Evolutionary conservation across 2,329 filamentous ascomycete species (phyloP), one percentile per base, ranked within the genome.

Genomic region (Penicillium sp.): DNA sequence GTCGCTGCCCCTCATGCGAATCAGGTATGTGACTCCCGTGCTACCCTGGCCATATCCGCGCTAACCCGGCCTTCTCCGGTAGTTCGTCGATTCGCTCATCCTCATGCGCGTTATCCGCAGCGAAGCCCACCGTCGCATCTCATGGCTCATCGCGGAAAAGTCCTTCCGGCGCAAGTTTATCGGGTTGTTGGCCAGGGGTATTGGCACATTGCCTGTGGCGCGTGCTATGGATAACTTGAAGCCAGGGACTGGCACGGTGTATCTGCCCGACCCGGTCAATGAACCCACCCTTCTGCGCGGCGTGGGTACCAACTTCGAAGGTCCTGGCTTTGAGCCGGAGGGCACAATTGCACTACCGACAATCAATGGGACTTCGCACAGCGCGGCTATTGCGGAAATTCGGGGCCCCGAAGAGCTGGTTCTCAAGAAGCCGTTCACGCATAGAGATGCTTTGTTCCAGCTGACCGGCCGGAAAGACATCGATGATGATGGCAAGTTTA

Each of bases 1-100:
- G 95, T 99, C 68, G 95, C 93, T 48, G 95, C 94, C 57, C 95
- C 95, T 67, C 95, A 99, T 82, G 94, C 94, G 62, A 99, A 99
- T 76, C 92, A 95, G 85, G 90, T 92, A 79, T 62, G 83, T 77
- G 42, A 38, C 35, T 37, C 26, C 25, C 30, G 14, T 19, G 4
- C 54, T 45, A 33, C 48, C 10, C 2, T 11, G 10, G 14, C n/a
- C 10, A 38, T 11, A 46, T 37, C 14, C 28, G 33, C 57, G 55
- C 66, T 70, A 30, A 66, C 43, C 48, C 14, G 28, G n/a, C 14
- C 40, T 49, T 43, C 16, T 52, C 8, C 16, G 26, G 53, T 55
- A 97, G 89, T 99, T 99, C 70, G 93, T 98, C 73, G 95, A 99
- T 73, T 94, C 93, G 57, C 85, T 99, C 55, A 90, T 98, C 68